phyloP scores from a whole-genome alignment of 805 yeast species.

The Yamadazyma phyllophila region DNA sequence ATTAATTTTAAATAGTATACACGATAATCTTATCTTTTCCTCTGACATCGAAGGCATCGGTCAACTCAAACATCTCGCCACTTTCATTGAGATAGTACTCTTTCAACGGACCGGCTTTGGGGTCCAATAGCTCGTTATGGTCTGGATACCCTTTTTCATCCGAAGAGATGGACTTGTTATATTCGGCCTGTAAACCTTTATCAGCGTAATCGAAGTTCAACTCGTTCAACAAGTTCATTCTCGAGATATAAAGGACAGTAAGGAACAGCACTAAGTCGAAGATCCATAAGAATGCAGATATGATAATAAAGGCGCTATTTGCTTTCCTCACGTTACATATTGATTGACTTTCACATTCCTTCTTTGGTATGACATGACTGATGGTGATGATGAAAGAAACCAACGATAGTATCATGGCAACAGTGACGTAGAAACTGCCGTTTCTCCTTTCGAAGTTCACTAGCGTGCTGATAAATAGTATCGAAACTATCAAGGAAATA shows the following conservation, averaged over 20 bases:
- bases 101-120: slow-evolving; percentile 20
- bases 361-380: slow-evolving; percentile 24
- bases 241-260: slow-evolving; percentile 38
- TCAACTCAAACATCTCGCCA: slow-evolving; percentile 31
- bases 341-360: slow-evolving; percentile 17
- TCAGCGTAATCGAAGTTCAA: slow-evolving; percentile 31
- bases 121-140: slow-evolving; percentile 10
- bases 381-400: slow-evolving; percentile 33
- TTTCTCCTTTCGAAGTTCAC: slow-evolving; percentile 39
- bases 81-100: slow-evolving; percentile 27
- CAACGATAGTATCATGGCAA: slow-evolving; percentile 32
- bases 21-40: slow-evolving; percentile 28
- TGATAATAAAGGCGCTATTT: slow-evolving; percentile 34
- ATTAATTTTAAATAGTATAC: slow-evolving; percentile 21
- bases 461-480: slow-evolving; percentile 35
- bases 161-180: slow-evolving; percentile 12
- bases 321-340: slow-evolving; percentile 34
- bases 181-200: slow-evolving; percentile 17
- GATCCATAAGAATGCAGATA: slow-evolving; percentile 40
- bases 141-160: slow-evolving; percentile 5
- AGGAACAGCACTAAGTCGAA: slow-evolving; percentile 35
- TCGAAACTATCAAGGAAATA: slow-evolving; percentile 30
- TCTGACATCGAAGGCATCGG: slow-evolving; percentile 18
- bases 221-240: slow-evolving; percentile 31
- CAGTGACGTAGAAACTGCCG: slow-evolving; percentile 39